phyloP scores from a whole-genome alignment of 495 filamentous ascomycete genomes.

The Xylaria grammica region DNA sequence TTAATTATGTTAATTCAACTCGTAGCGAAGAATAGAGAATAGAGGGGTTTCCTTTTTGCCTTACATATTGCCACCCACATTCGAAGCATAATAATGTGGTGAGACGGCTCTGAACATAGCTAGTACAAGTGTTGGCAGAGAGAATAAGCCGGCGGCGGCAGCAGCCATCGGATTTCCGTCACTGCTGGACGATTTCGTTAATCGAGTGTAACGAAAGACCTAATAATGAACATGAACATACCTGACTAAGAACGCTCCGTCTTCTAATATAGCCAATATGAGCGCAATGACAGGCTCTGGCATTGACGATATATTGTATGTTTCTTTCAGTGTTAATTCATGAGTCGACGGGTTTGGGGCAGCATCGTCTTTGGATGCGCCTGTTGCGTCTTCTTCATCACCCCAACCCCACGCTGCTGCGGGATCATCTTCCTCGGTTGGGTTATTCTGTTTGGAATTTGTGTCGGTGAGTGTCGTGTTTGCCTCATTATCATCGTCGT shows the following conservation, averaged over 20 bases:
- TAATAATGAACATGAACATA: conserved; percentile 43
- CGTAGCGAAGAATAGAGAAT: not conserved
- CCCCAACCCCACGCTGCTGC: conserved; percentile 67
- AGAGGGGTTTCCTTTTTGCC: too few species aligned
- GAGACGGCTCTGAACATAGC: conserved; percentile 91
- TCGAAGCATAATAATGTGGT: conserved; percentile 73
- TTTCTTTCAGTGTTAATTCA: conserved; percentile 78
- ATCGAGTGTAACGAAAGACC: not conserved
- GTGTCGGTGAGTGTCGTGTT: conserved; percentile 26
- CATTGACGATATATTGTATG: conserved; percentile 84
- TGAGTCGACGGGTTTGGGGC: conserved; percentile 28
- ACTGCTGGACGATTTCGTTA: conserved; percentile 28
- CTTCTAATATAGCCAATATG: conserved; percentile 69
- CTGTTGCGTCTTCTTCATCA: conserved; percentile 51
- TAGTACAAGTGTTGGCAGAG: conserved; percentile 80
- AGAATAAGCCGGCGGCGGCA: conserved; percentile 76
- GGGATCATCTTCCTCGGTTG: conserved; percentile 51
- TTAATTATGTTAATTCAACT: conserved; percentile 33
- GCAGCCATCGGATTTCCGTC: conserved; percentile 62
- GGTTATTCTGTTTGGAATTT: not conserved
- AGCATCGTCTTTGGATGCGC: conserved; percentile 5
- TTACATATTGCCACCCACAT: conserved; percentile 76
- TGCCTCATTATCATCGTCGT: conserved; percentile 28
- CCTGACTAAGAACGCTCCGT: conserved; percentile 68
- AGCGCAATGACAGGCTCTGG: conserved; percentile 76